Evolutionary conservation across 768 basidiomycete genomes (phyloP).

Genomic region (Pulveroboletus sp.): DNA sequence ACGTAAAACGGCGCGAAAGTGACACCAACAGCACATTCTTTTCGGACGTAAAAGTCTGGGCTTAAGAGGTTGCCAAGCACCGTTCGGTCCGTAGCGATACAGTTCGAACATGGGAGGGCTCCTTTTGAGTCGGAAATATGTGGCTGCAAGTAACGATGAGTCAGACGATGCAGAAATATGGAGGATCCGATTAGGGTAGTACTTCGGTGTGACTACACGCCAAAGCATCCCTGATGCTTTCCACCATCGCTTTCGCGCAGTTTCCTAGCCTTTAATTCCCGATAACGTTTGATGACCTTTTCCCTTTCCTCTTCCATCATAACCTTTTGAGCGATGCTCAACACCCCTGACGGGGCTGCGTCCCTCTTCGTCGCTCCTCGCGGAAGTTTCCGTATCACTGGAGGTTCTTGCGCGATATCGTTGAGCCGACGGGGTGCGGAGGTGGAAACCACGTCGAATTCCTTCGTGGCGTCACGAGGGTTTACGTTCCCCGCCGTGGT

Average conservation of each 20-base stretch:
- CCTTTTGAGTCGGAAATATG: slow-evolving; percentile 1
- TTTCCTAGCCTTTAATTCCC: slow-evolving; percentile 60
- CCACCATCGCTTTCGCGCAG: slow-evolving; percentile 15
- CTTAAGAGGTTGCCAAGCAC: slow-evolving; percentile 6
- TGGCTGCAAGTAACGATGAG: background rate
- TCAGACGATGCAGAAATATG: background rate
- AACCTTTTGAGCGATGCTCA: slow-evolving; percentile 71
- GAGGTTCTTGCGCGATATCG: slow-evolving; percentile 68
- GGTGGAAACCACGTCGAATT: slow-evolving; percentile 48
- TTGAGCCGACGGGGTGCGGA: slow-evolving; percentile 64
- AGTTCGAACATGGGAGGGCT: background rate
- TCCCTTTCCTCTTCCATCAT: slow-evolving; percentile 78
- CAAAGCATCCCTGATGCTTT: slow-evolving; percentile 9
- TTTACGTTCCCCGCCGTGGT: slow-evolving; percentile 18
- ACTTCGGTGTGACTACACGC: slow-evolving; percentile 2
- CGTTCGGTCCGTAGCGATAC: background rate
- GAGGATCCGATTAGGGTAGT: slow-evolving; percentile 9
- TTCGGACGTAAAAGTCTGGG: slow-evolving; percentile 3
- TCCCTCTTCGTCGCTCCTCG: slow-evolving; percentile 37
- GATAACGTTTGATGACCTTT: slow-evolving; percentile 60
- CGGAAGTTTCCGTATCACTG: slow-evolving; percentile 53
- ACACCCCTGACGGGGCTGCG: slow-evolving; percentile 38
- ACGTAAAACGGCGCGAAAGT: background rate
- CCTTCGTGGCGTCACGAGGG: slow-evolving; percentile 29
- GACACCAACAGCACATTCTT: background rate